phyloP scores from a whole-genome alignment of 345 rosid species.

The Aurinia saxatilis region DNA sequence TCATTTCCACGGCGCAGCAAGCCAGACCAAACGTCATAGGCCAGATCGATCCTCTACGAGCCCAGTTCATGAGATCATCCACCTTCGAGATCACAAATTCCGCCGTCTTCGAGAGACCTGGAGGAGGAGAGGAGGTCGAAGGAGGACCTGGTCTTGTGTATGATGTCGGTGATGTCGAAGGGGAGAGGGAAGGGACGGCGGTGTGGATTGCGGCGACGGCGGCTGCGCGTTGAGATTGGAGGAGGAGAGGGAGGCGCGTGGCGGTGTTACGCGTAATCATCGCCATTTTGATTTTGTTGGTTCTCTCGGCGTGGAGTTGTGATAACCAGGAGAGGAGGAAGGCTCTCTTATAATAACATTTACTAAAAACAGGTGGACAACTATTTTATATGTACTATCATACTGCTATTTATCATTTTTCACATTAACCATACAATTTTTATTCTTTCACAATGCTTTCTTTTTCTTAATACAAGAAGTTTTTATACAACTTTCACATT shows the following conservation, averaged over 20 bases:
- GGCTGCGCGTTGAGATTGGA: constrained; percentile 39
- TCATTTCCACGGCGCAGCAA: constrained; percentile 99
- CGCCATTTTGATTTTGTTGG: constrained; percentile 41
- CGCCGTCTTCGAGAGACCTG: constrained; percentile 76
- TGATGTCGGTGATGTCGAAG: constrained; percentile 51
- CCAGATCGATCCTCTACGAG: constrained; percentile 96
- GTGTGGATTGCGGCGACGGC: constrained; percentile 45
- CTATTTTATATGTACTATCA: background rate
- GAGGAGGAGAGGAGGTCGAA: constrained; percentile 37
- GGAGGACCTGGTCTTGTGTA: constrained; percentile 57
- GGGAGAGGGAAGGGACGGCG: constrained; percentile 38
- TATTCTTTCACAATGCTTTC: too few species aligned
- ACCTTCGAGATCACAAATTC: constrained; percentile 92
- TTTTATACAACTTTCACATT: too few species aligned
- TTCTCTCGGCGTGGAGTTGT: constrained; percentile 16
- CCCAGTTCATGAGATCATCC: constrained; percentile 90
- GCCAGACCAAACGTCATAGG: constrained; percentile 99
- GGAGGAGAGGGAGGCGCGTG: constrained; percentile 60
- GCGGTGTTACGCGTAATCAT: constrained; percentile 52
- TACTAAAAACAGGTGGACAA: background rate
- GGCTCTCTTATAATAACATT: background rate
- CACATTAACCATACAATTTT: too few species aligned
- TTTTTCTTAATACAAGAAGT: too few species aligned
- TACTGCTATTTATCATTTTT: background rate
- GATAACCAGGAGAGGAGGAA: constrained; percentile 5